Percentiles rank a stretch among this genome's conserved stretches.
Conservation (phyloP, 345 rosid species). For the Microthlaspi erraticum region DNA sequence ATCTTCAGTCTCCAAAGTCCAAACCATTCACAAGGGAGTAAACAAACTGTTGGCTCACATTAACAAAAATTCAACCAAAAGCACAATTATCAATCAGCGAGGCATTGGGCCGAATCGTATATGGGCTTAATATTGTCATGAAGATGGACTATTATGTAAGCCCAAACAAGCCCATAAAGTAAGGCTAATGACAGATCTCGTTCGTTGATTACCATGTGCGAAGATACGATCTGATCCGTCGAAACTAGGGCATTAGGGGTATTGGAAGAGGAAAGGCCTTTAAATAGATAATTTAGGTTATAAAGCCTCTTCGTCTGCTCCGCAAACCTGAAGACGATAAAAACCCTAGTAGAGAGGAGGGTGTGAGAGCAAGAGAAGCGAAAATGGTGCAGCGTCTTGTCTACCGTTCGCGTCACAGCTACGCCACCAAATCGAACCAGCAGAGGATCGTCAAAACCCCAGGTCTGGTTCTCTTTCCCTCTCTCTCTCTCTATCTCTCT, state of each 20-base stretch:
- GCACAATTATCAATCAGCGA: no score
- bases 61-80: no score
- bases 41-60: no score
- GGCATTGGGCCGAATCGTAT: not conserved
- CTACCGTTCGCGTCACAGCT: conserved; percentile 87
- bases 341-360: conserved; percentile 46
- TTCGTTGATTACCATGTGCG: not conserved
- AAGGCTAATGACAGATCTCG: not conserved
- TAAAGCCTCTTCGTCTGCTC: conserved; percentile 22
- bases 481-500: not conserved
- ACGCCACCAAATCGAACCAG: conserved; percentile 95
- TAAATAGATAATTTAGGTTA: not conserved
- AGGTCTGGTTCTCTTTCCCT: conserved; percentile 45
- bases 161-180: not conserved
- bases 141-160: not conserved
- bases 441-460: conserved; percentile 93
- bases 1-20: no score
- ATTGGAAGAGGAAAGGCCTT: not conserved
- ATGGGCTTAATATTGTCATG: not conserved
- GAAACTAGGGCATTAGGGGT: conserved; percentile 56
- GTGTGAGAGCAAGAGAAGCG: not conserved
- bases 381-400: conserved; percentile 96
- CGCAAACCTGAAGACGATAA: conserved; percentile 41
- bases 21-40: no score
- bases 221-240: conserved; percentile 12